These are phyloP conservation scores for Panicum hallii DNA, from an alignment of 202 grass and related monocot species.

Conservation along the genomic window DNA sequence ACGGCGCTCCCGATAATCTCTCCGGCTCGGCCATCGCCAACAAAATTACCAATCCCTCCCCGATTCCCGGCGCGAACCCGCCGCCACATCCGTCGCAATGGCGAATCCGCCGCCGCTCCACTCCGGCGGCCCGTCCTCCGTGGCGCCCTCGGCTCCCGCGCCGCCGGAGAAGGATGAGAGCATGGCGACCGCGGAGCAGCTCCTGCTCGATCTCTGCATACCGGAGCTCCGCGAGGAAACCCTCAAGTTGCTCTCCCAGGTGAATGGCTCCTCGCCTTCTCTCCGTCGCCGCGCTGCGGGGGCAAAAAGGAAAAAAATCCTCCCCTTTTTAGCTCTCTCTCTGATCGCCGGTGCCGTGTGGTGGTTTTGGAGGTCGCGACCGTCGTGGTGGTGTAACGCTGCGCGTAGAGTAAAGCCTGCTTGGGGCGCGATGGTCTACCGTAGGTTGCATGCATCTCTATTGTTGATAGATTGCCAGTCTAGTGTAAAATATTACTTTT, in stretches of 20 bases:
- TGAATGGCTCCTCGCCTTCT: constrained; percentile 19
- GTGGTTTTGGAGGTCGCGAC: background rate
- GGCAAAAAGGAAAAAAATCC: background rate
- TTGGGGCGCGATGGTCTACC: background rate
- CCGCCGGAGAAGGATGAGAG: constrained; percentile 58
- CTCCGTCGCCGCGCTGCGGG: background rate
- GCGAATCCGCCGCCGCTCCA: constrained; percentile 64
- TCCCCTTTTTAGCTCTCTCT: background rate
- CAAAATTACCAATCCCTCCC: background rate
- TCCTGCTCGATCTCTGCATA: constrained; percentile 82
- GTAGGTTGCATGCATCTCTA: background rate
- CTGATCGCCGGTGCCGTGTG: constrained; percentile 14
- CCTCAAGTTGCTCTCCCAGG: constrained; percentile 82
- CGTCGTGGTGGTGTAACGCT: background rate
- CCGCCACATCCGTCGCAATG: constrained; percentile 43
- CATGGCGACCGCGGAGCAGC: constrained; percentile 72
- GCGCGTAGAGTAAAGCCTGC: background rate
- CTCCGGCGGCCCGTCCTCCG: constrained; percentile 56
- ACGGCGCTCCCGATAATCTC: background rate
- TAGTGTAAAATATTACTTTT: background rate
- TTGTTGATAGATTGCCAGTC: background rate
- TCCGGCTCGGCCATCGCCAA: background rate
- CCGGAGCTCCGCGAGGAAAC: constrained; percentile 78
- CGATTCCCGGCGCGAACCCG: constrained; percentile 1
- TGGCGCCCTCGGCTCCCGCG: constrained; percentile 35